phyloP scores from a whole-genome alignment of 108 stramenopile genomes.

The Skeletonema grethae region DNA sequence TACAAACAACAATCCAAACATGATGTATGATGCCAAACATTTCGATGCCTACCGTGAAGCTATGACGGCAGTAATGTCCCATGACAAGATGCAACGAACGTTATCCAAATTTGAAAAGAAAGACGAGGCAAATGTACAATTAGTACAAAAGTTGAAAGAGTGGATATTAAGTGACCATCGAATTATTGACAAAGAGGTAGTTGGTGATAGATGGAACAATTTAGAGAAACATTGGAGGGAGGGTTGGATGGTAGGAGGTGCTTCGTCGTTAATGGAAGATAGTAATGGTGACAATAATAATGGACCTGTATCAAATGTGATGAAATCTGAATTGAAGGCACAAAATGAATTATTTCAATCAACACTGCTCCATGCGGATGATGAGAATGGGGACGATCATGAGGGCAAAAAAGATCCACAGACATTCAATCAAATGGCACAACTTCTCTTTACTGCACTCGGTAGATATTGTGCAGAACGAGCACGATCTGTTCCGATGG shows the following conservation, averaged over 20 bases:
- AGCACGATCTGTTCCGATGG: constrained; percentile 44
- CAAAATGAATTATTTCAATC: constrained; percentile 31
- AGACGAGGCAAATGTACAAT: background rate
- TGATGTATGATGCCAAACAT: constrained; percentile 31
- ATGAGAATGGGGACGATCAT: background rate
- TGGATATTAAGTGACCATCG: constrained; percentile 38
- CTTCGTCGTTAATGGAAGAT: background rate
- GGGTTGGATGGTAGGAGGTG: constrained; percentile 24
- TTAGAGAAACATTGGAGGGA: constrained; percentile 37
- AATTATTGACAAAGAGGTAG: constrained; percentile 23
- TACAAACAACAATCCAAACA: constrained; percentile 3
- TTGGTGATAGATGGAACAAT: constrained; percentile 23
- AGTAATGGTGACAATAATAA: constrained; percentile 1
- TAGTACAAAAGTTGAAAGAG: constrained; percentile 16
- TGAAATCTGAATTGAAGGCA: constrained; percentile 21
- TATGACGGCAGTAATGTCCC: constrained; percentile 21
- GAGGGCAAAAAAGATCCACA: background rate
- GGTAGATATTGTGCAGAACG: constrained; percentile 43
- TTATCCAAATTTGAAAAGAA: constrained; percentile 22
- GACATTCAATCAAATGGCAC: constrained; percentile 20
- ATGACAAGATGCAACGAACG: constrained; percentile 13
- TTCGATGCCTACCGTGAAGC: constrained; percentile 36
- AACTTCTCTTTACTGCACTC: constrained; percentile 9
- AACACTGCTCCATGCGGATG: constrained; percentile 5
- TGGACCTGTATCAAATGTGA: background rate